Evolutionary conservation across 1,139 yeast species (phyloP), one percentile per base, ranked within the genome.

Genomic region (Sugiyamaella pinicola): DNA sequence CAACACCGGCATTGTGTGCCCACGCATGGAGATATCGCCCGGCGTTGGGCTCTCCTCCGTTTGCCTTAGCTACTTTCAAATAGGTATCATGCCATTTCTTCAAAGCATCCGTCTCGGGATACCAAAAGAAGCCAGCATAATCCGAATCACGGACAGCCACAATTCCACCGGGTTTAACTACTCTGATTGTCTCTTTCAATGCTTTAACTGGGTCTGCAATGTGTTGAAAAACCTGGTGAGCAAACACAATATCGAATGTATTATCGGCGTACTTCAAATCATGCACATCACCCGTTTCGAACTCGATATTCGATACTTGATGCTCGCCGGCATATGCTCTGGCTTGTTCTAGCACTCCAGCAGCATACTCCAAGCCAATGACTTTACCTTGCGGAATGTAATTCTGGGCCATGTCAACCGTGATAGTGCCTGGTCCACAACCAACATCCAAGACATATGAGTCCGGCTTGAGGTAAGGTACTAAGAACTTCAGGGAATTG

Each of bases 341-440:
- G n/a, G 75, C 73, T 18, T 61, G 60, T 9, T 69, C 67, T 18
- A 74, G 54, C 24, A 74, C 60, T 19, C 63, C 73, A 9, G 19
- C 13, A 1, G 70, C 66, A 15, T 74, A 69, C 29, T 74, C 78
- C 19, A 74, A 57, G 0, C 76, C 78, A 39, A 69, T 58, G 1
- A 74, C 69, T 17, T 57, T 58, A 26, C 74, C 74, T 6, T 71
- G 59, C 2, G 64, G 60, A 7, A 56, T 58, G 31, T 61, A 62
- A 53, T 71, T 68, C 40, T 61, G 57, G n/a, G 73, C 75, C 38
- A 73, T 58, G 53, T 72, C 77, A 15, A 65, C 54, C 10, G 75
- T 71, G 47, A 74, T 74, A 17, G 77, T 64, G 0, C 76, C 78
- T 1, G 78, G 78, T 0, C 78, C 78, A 56, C 73, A 70, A 1